Evolutionary conservation across 176 grass and related monocot genomes (phyloP).

Genomic region (Leersia perrieri): DNA sequence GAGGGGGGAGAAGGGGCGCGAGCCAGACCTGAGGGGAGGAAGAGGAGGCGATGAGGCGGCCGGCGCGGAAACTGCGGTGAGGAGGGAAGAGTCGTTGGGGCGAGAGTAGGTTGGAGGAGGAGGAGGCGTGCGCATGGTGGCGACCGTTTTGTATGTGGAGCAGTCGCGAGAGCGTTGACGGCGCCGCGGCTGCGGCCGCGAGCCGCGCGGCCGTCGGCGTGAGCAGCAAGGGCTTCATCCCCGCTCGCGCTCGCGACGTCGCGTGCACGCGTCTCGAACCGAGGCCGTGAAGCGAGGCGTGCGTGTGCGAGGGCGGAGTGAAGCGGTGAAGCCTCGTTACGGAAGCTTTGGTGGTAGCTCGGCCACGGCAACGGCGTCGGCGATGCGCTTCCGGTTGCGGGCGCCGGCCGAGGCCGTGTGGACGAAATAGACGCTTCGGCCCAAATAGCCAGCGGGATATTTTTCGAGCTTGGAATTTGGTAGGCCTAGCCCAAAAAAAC

Average conservation of each 20-base stretch:
- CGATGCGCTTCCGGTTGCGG: not conserved
- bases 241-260: too few species aligned
- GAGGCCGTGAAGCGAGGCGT: not conserved
- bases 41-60: slow-evolving; percentile 29
- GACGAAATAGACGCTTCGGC: not conserved
- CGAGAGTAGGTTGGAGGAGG: not conserved
- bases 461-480: not conserved
- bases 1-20: not conserved
- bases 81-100: not conserved
- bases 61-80: not conserved
- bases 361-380: slow-evolving; percentile 20
- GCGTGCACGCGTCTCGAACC: slow-evolving; percentile 31
- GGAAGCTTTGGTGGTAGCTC: slow-evolving; percentile 4
- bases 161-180: slow-evolving; percentile 45
- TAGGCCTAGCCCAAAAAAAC: not conserved
- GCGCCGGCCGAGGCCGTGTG: not conserved
- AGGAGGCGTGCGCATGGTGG: not conserved
- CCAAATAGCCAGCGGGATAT: not conserved
- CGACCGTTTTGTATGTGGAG: slow-evolving; percentile 33
- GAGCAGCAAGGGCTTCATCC: slow-evolving; percentile 41
- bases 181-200: slow-evolving; percentile 21
- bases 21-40: slow-evolving; percentile 40
- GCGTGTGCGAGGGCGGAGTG: not conserved
- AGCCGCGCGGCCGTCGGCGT: slow-evolving; percentile 31
- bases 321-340: slow-evolving; percentile 17